Conservation (phyloP, 331 rosid genomes). For the Acacia concinna region DNA sequence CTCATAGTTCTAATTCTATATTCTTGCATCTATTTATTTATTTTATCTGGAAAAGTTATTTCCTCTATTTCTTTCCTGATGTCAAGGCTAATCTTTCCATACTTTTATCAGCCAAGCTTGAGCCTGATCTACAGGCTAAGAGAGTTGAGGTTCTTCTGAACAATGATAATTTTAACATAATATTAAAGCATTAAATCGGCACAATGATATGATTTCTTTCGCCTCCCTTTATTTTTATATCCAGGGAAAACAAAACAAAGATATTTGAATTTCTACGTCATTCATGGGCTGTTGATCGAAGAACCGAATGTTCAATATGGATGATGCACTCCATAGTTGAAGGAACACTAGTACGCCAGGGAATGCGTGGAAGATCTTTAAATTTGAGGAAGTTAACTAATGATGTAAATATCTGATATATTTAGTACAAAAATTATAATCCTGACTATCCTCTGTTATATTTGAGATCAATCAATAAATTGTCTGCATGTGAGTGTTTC, state of each 20-base stretch:
- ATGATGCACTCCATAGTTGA: constrained; percentile 81
- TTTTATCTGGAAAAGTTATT: constrained; percentile 21
- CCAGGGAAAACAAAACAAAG: constrained; percentile 74
- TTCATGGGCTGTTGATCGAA: constrained; percentile 75
- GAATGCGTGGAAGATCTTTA: constrained; percentile 52
- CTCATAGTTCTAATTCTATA: neutral
- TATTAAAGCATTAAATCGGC: no score
- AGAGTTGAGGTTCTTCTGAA: constrained; percentile 5
- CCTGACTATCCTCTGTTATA: constrained; percentile 9
- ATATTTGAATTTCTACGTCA: constrained; percentile 70
- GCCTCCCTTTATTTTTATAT: no score
- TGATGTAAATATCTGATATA: constrained; percentile 65
- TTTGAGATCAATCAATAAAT: constrained; percentile 17
- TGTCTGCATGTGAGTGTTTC: neutral
- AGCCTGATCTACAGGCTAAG: constrained; percentile 1
- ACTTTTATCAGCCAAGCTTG: neutral
- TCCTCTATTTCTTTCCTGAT: neutral
- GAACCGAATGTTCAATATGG: constrained; percentile 96
- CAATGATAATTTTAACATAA: no score
- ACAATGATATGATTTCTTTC: no score
- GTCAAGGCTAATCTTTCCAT: neutral
- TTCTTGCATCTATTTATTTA: constrained; percentile 25
- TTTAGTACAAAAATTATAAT: neutral
- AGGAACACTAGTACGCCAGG: constrained; percentile 46
- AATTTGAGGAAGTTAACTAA: constrained; percentile 58